phyloP scores from a whole-genome alignment of 2,329 filamentous ascomycete species.

The Beauveria brongniartii region DNA sequence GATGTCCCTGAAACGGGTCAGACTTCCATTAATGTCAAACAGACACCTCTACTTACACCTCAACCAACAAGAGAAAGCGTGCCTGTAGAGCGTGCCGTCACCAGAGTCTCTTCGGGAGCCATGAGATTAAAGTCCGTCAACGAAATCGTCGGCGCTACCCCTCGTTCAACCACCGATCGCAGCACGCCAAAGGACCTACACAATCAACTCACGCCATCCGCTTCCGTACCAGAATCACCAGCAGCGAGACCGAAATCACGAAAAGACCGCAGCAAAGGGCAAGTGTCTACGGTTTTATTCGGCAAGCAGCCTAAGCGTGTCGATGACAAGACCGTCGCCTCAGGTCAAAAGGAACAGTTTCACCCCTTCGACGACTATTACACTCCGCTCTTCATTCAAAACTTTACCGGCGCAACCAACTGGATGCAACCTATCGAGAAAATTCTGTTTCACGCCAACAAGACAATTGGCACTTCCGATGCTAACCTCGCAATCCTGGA shows the following conservation, averaged over 20 bases:
- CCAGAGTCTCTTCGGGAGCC: conserved; percentile 60
- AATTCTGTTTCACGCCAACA: conserved; percentile 74
- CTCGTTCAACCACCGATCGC: conserved; percentile 25
- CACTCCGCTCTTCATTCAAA: conserved; percentile 52
- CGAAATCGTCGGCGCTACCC: conserved; percentile 58
- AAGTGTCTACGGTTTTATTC: conserved; percentile 70
- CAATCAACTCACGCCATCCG: conserved; percentile 32
- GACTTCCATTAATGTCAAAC: neutral
- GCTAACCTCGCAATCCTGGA: conserved; percentile 77
- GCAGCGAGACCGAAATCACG: conserved; percentile 30
- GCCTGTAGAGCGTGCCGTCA: conserved; percentile 49
- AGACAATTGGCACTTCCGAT: conserved; percentile 81
- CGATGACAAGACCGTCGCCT: conserved; percentile 38
- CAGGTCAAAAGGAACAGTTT: conserved; percentile 31
- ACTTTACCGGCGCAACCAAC: conserved; percentile 44
- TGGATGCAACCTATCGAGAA: conserved; percentile 61
- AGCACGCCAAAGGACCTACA: conserved; percentile 21
- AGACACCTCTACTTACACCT: conserved; percentile 11
- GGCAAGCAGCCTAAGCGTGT: conserved; percentile 52
- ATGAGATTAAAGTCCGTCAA: conserved; percentile 65
- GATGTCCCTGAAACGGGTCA: conserved; percentile 19
- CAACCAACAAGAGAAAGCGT: conserved; percentile 14
- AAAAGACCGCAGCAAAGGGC: conserved; percentile 55
- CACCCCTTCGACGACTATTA: conserved; percentile 55
- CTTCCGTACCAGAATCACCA: conserved; percentile 37